These are phyloP conservation scores for Flaveria brownii DNA, from an alignment of 129 eudicot species.

Conservation along the genomic window DNA sequence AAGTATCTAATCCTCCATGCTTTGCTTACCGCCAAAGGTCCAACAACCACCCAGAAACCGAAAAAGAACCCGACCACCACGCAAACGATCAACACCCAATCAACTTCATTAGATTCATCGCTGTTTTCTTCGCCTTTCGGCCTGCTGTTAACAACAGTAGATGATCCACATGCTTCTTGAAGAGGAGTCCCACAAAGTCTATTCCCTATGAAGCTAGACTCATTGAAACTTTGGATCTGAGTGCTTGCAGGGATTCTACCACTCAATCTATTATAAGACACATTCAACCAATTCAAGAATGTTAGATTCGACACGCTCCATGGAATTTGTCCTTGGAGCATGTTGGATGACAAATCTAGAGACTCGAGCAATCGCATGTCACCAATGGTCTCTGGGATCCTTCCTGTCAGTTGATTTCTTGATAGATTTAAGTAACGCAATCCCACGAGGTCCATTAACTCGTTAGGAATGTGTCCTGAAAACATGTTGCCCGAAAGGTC, in stretches of 20 bases:
- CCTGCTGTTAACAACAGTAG: neutral
- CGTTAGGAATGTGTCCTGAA: conserved; percentile 23
- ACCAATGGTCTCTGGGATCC: conserved; percentile 31
- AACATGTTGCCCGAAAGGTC: conserved; percentile 31
- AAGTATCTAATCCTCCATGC: conserved; percentile 23
- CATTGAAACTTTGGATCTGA: conserved; percentile 46
- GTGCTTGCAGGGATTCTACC: conserved; percentile 45
- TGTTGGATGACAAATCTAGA: conserved; percentile 41
- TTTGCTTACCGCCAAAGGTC: conserved; percentile 8
- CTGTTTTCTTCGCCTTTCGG: conserved; percentile 8
- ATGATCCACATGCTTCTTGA: neutral
- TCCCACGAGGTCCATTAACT: conserved; percentile 11
- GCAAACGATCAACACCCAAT: conserved; percentile 16
- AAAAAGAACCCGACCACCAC: conserved; percentile 23
- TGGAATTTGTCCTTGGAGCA: conserved; percentile 42
- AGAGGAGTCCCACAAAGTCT: conserved; percentile 43
- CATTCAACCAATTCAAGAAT: conserved; percentile 36
- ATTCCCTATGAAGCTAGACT: conserved; percentile 37
- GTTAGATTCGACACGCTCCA: conserved; percentile 27
- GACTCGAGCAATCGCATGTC: conserved; percentile 39
- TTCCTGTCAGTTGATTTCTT: conserved; percentile 35
- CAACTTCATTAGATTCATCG: neutral
- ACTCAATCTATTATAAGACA: conserved; percentile 40
- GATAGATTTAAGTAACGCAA: conserved; percentile 30
- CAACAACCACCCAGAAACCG: conserved; percentile 24